Evolutionary conservation across 257 asterid genomes (phyloP), one percentile per base, ranked within the genome.

Genomic region (Prunella vulgaris): DNA sequence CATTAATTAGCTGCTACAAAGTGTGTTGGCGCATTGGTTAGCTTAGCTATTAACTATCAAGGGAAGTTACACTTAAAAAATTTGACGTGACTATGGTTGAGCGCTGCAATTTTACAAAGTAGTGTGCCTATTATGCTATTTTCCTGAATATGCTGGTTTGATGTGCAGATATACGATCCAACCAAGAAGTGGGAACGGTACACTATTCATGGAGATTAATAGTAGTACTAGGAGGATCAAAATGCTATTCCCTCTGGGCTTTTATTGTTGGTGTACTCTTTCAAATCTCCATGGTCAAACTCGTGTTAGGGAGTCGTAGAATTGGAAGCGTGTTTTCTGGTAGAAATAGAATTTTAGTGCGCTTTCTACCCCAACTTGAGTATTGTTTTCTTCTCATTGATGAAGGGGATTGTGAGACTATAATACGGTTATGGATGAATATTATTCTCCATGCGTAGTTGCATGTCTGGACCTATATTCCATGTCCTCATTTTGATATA

Each of bases 121-220:
- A 38, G 48, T 12, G 48, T 2, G n/a, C n/a, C 15, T 38, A 38
- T 38, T 18, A 58, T 44, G 10, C n/a, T 10, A 8, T 10, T 33
- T 27, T n/a, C 38, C 51, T 5, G 24, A 60, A 35, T 9, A 44
- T 60, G 49, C 18, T 59, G 73, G 62, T 54, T 70, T 42, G 58
- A 40, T 46, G 64, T 78, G 81, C 92, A 92, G 97, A 93, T 93
- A 76, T 93, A 93, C 15, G 98, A 93, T 56, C 97, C 97, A 15
- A 87, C 97, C n/a, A 88, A 72, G 85, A 90, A 88, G 76, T 90
- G 97, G 97, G 96, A 90, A 60, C 84, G 97, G 18, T 93, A 93
- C 56, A 93, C 98, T 22, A 93, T 90, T 74, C 98, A 93, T 30
- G 98, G 97, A 54, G 92, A 93, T 78, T 93, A 78, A 86, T 73